Conservation (phyloP, 2,329 filamentous ascomycete genomes). For the Aspergillus bombycis region DNA sequence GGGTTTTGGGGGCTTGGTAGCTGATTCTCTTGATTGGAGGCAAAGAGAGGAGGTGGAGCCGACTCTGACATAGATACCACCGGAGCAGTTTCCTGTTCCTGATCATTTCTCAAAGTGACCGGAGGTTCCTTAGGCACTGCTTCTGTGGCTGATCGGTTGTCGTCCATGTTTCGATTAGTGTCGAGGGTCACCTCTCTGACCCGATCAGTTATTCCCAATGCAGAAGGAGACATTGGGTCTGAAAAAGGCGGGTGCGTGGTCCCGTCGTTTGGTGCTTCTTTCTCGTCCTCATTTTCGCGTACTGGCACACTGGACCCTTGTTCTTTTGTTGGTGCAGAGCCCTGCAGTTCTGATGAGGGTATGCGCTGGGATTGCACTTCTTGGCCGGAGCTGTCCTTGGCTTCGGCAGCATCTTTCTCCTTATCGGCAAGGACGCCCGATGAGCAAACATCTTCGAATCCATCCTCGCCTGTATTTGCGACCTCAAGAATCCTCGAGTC, state of each 20-base stretch:
- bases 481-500: constrained; percentile 73
- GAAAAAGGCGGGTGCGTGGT: constrained; percentile 28
- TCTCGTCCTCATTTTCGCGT: neutral
- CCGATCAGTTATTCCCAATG: constrained; percentile 57
- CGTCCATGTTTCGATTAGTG: constrained; percentile 57
- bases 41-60: constrained; percentile 69
- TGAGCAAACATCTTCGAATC: constrained; percentile 83
- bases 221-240: constrained; percentile 53
- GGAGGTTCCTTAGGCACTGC: constrained; percentile 11
- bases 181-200: constrained; percentile 63
- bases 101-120: constrained; percentile 8
- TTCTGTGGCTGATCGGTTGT: constrained; percentile 21
- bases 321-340: neutral
- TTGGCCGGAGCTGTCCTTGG: constrained; percentile 46
- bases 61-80: constrained; percentile 66
- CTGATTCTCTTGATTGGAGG: constrained; percentile 43
- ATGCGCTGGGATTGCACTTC: constrained; percentile 26
- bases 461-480: constrained; percentile 82
- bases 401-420: constrained; percentile 66
- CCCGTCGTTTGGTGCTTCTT: neutral
- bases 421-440: constrained; percentile 74
- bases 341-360: constrained; percentile 21
- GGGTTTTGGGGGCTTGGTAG: constrained; percentile 23
- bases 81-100: constrained; percentile 18
- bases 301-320: constrained; percentile 1